These are phyloP conservation scores for Aspergillus diversus DNA, from an alignment of 495 filamentous ascomycete species.

Conservation along the genomic window DNA sequence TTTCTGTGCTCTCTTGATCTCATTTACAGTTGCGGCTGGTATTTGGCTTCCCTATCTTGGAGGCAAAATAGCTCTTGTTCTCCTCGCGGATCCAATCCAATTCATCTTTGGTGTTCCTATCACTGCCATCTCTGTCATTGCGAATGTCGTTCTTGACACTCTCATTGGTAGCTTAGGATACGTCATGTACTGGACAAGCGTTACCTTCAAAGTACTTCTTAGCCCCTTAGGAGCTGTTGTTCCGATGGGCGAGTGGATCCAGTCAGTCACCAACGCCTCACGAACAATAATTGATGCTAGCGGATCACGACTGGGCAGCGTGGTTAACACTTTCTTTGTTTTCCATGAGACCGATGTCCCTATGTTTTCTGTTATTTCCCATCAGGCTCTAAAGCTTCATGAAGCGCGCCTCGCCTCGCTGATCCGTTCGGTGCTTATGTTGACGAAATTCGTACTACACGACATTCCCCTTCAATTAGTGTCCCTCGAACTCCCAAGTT, in stretches of 20 bases:
- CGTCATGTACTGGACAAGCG: conserved; percentile 55
- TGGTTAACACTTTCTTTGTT: conserved; percentile 46
- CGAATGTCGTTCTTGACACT: conserved; percentile 70
- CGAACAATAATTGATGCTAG: conserved; percentile 53
- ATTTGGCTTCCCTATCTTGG: conserved; percentile 91
- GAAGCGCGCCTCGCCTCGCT: conserved; percentile 43
- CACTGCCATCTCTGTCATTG: conserved; percentile 65
- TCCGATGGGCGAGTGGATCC: conserved; percentile 44
- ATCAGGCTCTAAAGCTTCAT: conserved; percentile 57
- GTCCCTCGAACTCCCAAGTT: conserved; percentile 29
- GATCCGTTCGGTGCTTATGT: conserved; percentile 24
- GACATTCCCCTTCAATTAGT: conserved; percentile 44
- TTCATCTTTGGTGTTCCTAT: conserved; percentile 71
- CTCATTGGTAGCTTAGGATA: conserved; percentile 60
- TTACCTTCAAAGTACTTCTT: conserved; percentile 46
- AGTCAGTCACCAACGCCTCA: conserved; percentile 47
- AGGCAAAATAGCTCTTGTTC: conserved; percentile 79
- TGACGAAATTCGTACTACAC: conserved; percentile 39
- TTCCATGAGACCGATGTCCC: conserved; percentile 61
- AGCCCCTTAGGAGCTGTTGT: conserved; percentile 48
- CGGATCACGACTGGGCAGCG: conserved; percentile 46
- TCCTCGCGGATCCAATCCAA: conserved; percentile 75
- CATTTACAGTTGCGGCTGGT: conserved; percentile 78
- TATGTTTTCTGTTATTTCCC: conserved; percentile 63
- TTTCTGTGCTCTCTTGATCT: conserved; percentile 89